Evolutionary conservation across 2,329 filamentous ascomycete genomes (phyloP).

Genomic region (Penicillium oxalicum): DNA sequence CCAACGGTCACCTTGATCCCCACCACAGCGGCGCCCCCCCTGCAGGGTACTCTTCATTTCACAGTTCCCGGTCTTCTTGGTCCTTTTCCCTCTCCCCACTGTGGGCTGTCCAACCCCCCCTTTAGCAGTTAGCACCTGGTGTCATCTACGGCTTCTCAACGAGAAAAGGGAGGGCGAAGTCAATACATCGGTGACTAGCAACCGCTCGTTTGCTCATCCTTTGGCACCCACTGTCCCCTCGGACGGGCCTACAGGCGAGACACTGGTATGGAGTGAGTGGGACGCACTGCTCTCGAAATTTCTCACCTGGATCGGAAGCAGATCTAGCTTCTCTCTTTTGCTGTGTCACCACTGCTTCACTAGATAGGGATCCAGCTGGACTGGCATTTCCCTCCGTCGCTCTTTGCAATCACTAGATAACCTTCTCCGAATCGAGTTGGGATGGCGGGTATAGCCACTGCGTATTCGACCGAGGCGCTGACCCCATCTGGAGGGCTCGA

Average conservation of each 20-base stretch:
- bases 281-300: slow-evolving; percentile 1
- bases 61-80: slow-evolving; percentile 23
- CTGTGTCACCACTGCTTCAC: slow-evolving; percentile 7
- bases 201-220: neutral
- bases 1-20: neutral
- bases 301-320: slow-evolving; percentile 4
- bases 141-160: neutral
- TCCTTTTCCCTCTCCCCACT: slow-evolving; percentile 10
- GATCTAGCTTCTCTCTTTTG: slow-evolving; percentile 12
- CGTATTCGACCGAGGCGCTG: slow-evolving; percentile 37
- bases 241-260: slow-evolving; percentile 7
- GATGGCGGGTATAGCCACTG: slow-evolving; percentile 40
- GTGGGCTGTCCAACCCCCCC: slow-evolving; percentile 13
- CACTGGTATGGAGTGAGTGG: slow-evolving; percentile 30
- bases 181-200: too few species aligned
- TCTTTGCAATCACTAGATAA: neutral
- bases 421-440: slow-evolving; percentile 11
- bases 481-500: slow-evolving; percentile 31
- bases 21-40: slow-evolving; percentile 10
- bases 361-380: slow-evolving; percentile 29
- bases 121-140: neutral
- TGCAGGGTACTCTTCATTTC: slow-evolving; percentile 30
- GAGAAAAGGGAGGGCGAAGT: neutral
- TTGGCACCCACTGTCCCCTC: slow-evolving; percentile 5
- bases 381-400: slow-evolving; percentile 23